Percentiles rank a stretch among this genome's conserved stretches.
Conservation (phyloP, 1,139 yeast genomes). For the Suhomyces choctaworum region DNA sequence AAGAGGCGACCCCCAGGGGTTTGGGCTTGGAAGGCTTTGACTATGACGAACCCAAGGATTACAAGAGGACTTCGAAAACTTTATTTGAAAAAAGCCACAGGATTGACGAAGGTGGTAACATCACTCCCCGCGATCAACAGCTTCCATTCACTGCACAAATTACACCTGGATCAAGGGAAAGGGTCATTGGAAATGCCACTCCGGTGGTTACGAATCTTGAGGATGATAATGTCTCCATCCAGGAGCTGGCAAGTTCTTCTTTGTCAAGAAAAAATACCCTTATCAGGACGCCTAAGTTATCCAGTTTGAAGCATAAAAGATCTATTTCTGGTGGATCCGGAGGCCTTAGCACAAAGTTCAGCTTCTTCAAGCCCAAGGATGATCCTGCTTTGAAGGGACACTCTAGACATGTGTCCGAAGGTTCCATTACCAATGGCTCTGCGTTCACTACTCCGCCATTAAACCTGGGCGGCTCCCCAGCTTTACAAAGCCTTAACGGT, state of each 20-base stretch:
- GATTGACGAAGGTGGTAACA: slow-evolving; percentile 5
- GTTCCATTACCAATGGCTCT: slow-evolving; percentile 33
- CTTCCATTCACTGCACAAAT: slow-evolving; percentile 3
- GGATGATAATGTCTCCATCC: slow-evolving; percentile 14
- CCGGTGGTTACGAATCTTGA: slow-evolving; percentile 45
- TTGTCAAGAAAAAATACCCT: slow-evolving; percentile 32
- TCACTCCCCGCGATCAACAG: slow-evolving; percentile 13
- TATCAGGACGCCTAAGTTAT: slow-evolving; percentile 32
- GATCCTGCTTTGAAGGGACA: slow-evolving; percentile 24
- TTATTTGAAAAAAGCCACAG: slow-evolving; percentile 7
- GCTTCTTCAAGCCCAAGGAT: slow-evolving; percentile 34
- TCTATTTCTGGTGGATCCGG: slow-evolving; percentile 42
- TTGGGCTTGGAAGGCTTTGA: slow-evolving; percentile 44
- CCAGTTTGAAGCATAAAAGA: slow-evolving; percentile 42
- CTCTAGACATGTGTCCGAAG: slow-evolving; percentile 45
- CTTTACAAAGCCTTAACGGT: slow-evolving; percentile 5
- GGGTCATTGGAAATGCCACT: slow-evolving; percentile 19
- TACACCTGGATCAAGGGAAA: slow-evolving; percentile 11
- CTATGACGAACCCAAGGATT: slow-evolving; percentile 17
- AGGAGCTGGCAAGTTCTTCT: slow-evolving; percentile 10
- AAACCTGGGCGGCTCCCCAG: slow-evolving; percentile 7
- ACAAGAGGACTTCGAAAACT: slow-evolving; percentile 7
- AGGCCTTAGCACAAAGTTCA: slow-evolving; percentile 30
- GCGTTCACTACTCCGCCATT: slow-evolving; percentile 50
- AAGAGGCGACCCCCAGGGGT: slow-evolving; percentile 34